Evolutionary conservation across 345 rosid species (phyloP).

Genomic region (Bruguiera sexangula): DNA sequence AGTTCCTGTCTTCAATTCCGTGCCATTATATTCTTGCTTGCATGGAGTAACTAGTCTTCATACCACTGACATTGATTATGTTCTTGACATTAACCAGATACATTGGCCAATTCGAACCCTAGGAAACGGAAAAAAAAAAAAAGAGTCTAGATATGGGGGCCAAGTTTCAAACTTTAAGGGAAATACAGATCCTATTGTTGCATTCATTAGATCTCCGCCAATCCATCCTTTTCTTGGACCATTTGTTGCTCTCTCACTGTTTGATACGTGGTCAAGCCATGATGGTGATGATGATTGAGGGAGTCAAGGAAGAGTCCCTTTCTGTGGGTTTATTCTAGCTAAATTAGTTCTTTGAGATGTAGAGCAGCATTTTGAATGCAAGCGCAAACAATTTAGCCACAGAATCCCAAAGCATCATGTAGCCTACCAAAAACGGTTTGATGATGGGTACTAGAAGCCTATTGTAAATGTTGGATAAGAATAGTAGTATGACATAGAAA

Average conservation of each 20-base stretch:
- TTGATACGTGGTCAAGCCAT: constrained; percentile 43
- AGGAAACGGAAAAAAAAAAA: constrained; percentile 28
- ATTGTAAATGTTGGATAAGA: constrained; percentile 35
- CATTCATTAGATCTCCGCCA: constrained; percentile 58
- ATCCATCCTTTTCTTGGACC: constrained; percentile 53
- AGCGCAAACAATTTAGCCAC: constrained; percentile 30
- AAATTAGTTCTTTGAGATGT: constrained; percentile 38
- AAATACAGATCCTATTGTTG: constrained; percentile 43
- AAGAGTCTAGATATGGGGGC: constrained; percentile 17
- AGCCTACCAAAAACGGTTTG: constrained; percentile 44
- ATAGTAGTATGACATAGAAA: constrained; percentile 40
- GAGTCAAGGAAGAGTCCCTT: background rate
- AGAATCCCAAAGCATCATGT: constrained; percentile 45
- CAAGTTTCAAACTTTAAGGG: constrained; percentile 12
- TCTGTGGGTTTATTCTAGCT: constrained; percentile 23
- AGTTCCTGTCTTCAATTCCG: background rate
- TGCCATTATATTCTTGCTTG: background rate
- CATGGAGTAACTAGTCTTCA: background rate
- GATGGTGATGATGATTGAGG: constrained; percentile 39
- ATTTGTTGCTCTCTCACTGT: constrained; percentile 44
- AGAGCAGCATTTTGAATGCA: constrained; percentile 33
- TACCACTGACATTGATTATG: background rate
- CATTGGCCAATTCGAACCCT: constrained; percentile 39
- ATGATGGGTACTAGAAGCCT: constrained; percentile 45
- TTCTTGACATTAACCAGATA: constrained; percentile 24